phyloP scores from a whole-genome alignment of 306 rosid species.

The Arachis stenosperma region DNA sequence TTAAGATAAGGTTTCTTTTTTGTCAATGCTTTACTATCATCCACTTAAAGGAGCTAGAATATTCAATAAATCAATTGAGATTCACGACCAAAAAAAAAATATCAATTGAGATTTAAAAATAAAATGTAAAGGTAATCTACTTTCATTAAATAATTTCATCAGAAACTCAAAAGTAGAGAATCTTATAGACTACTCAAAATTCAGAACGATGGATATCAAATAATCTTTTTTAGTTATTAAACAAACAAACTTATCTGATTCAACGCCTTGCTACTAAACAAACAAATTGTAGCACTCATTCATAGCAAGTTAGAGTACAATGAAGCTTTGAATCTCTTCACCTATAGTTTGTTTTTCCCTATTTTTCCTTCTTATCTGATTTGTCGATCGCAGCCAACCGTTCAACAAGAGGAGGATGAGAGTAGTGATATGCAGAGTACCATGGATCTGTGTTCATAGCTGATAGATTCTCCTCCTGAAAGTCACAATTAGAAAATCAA shows the following conservation, averaged over 20 bases:
- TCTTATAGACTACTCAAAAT: no score
- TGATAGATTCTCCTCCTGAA: conserved; percentile 94
- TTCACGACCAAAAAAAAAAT: no score
- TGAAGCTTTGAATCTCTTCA: conserved; percentile 31
- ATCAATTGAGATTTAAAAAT: no score
- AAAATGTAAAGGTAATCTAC: no score
- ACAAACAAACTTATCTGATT: conserved; percentile 16
- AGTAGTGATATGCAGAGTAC: conserved; percentile 98
- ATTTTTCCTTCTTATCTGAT: conserved; percentile 72
- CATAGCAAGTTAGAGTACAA: conserved; percentile 28
- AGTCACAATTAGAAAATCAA: not conserved
- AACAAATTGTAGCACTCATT: conserved; percentile 13
- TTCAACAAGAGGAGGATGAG: conserved; percentile 96
- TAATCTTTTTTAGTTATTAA: not conserved
- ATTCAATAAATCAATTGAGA: no score
- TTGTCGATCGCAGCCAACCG: conserved; percentile 78
- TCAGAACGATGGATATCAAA: no score
- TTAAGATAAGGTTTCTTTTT: no score
- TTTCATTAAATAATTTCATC: no score
- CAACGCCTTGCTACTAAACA: not conserved
- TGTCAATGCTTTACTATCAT: no score
- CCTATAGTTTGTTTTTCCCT: conserved; percentile 38
- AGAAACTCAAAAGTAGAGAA: no score
- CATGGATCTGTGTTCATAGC: conserved; percentile 89
- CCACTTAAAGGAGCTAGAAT: no score